These are phyloP conservation scores for Chrysoporthe cubensis DNA, from an alignment of 2,329 filamentous ascomycete species.

Conservation along the genomic window DNA sequence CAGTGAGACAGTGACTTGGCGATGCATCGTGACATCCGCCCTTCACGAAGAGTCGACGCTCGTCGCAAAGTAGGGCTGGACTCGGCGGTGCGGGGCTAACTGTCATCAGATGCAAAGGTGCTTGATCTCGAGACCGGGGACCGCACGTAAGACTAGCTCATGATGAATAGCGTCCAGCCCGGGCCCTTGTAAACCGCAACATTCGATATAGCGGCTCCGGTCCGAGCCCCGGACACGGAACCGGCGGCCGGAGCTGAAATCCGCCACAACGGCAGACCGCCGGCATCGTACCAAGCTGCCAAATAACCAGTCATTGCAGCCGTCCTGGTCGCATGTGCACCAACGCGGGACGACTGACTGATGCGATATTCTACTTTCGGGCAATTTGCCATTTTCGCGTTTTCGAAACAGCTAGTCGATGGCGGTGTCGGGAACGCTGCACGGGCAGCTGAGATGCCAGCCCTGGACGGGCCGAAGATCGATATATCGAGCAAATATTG, in stretches of 20 bases:
- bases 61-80: no score
- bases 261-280: neutral
- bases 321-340: neutral
- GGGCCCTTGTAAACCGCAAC: neutral
- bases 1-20: no score
- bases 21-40: no score
- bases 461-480: neutral
- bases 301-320: neutral
- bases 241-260: neutral
- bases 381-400: neutral
- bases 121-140: neutral
- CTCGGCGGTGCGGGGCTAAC: no score
- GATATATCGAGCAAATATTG: neutral
- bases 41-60: no score
- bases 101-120: neutral
- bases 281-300: neutral
- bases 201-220: neutral
- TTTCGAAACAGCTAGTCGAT: neutral
- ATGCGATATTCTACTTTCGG: neutral
- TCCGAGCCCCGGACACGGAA: neutral
- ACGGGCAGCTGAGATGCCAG: neutral
- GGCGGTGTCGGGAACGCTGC: neutral
- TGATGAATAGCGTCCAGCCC: neutral
- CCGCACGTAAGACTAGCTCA: no score
- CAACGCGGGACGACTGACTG: neutral